phyloP scores from a whole-genome alignment of 768 basidiomycete species.

The Wakefieldia striispora region DNA sequence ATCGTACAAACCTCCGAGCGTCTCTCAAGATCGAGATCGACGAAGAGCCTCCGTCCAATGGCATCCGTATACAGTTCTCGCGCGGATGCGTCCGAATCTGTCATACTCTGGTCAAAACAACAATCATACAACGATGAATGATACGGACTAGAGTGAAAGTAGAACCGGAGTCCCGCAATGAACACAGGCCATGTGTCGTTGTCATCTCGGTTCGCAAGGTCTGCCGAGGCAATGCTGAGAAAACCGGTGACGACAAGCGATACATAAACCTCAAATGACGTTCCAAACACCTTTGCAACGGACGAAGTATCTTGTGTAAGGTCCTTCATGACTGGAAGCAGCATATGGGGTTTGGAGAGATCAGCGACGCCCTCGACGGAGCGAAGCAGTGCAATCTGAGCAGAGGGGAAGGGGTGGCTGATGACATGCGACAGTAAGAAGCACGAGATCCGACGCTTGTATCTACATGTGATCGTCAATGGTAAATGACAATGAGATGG shows the following conservation, averaged over 20 bases:
- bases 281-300: constrained; percentile 36
- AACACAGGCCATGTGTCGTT: constrained; percentile 51
- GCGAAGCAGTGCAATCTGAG: constrained; percentile 54
- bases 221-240: constrained; percentile 43
- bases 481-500: constrained; percentile 32
- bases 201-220: constrained; percentile 44
- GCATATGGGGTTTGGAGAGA: constrained; percentile 45
- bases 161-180: constrained; percentile 39
- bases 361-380: constrained; percentile 42
- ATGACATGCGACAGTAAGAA: constrained; percentile 79
- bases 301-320: constrained; percentile 28
- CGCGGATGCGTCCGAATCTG: constrained; percentile 41
- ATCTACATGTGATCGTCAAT: constrained; percentile 39
- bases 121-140: background rate
- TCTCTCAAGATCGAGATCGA: constrained; percentile 47
- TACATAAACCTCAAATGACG: constrained; percentile 35
- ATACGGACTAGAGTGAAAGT: constrained; percentile 47
- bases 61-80: constrained; percentile 42
- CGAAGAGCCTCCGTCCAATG: constrained; percentile 58
- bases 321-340: constrained; percentile 56
- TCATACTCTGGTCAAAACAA: background rate
- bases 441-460: constrained; percentile 69
- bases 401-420: constrained; percentile 46
- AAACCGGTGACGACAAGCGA: constrained; percentile 46
- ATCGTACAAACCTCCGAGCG: constrained; percentile 54